These are phyloP conservation scores for Grosmannia clavigera DNA, from an alignment of 2,329 filamentous ascomycete species.

Conservation along the genomic window DNA sequence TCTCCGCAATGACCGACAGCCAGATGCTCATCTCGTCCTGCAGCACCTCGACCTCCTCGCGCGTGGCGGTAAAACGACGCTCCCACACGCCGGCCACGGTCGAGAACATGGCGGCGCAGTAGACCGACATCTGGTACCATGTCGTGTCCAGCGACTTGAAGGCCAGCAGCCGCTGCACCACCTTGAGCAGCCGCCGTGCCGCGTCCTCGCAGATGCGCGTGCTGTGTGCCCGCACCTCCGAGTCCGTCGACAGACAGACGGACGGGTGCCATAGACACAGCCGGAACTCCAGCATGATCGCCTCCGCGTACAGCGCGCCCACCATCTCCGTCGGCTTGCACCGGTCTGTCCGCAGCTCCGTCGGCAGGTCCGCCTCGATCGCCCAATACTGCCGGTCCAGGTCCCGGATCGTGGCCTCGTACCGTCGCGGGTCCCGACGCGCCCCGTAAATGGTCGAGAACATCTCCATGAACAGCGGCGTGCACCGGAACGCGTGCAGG, in stretches of 20 bases:
- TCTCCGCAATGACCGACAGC: slow-evolving; percentile 55
- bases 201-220: slow-evolving; percentile 54
- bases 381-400: slow-evolving; percentile 52
- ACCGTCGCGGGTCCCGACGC: slow-evolving; percentile 47
- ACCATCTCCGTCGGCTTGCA: slow-evolving; percentile 30
- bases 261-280: slow-evolving; percentile 51
- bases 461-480: slow-evolving; percentile 58
- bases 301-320: slow-evolving; percentile 41
- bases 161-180: slow-evolving; percentile 45
- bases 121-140: slow-evolving; percentile 63
- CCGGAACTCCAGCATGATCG: slow-evolving; percentile 43
- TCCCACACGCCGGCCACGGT: slow-evolving; percentile 59
- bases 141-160: slow-evolving; percentile 63
- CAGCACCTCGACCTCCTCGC: slow-evolving; percentile 46
- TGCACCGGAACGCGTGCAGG: slow-evolving; percentile 51
- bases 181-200: slow-evolving; percentile 49
- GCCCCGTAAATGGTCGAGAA: slow-evolving; percentile 67
- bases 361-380: slow-evolving; percentile 54
- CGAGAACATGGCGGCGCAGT: slow-evolving; percentile 61
- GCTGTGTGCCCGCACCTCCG: slow-evolving; percentile 45
- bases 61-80: slow-evolving; percentile 46
- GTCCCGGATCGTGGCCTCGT: slow-evolving; percentile 48
- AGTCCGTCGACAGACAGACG: slow-evolving; percentile 41
- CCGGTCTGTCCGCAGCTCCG: slow-evolving; percentile 39
- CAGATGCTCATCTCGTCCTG: slow-evolving; percentile 57